Conservation (phyloP, 257 asterid genomes). For the Anisodus tanguticus region DNA sequence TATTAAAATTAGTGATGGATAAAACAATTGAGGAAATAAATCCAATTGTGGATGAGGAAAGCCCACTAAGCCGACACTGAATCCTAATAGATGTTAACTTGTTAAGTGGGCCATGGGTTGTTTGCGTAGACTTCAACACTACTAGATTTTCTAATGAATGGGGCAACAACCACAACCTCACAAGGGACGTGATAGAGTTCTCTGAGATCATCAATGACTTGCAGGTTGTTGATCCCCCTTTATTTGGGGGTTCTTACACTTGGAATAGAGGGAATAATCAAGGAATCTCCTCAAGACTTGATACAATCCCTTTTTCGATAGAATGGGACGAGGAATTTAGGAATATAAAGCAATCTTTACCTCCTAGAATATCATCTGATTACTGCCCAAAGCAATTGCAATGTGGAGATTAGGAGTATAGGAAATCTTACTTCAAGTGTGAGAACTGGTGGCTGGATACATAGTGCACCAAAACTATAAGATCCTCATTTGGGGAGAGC, state of each 20-base stretch:
- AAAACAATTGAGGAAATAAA: background rate
- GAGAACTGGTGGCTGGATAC: slow-evolving; percentile 6
- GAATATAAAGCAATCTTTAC: background rate
- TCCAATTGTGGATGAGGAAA: background rate
- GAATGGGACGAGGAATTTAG: background rate
- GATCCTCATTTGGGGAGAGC: background rate
- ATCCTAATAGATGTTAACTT: background rate
- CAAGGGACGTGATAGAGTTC: background rate
- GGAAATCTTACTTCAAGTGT: slow-evolving; percentile 14
- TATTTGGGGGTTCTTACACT: background rate
- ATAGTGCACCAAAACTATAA: background rate
- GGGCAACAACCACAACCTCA: background rate
- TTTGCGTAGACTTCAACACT: background rate
- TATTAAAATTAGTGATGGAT: background rate
- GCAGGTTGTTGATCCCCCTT: slow-evolving; percentile 3
- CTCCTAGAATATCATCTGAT: slow-evolving; percentile 4
- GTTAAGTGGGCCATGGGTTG: background rate
- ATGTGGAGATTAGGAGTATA: background rate
- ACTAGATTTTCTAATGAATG: background rate
- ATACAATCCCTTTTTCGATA: background rate
- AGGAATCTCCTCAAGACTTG: slow-evolving; percentile 6
- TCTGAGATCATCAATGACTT: slow-evolving; percentile 10
- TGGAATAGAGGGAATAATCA: slow-evolving; percentile 11
- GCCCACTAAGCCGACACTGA: slow-evolving; percentile 2
- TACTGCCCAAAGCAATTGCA: background rate